Base-by-base conservation (phyloP, 768 basidiomycete species). In the Termitomyces sp. region DNA sequence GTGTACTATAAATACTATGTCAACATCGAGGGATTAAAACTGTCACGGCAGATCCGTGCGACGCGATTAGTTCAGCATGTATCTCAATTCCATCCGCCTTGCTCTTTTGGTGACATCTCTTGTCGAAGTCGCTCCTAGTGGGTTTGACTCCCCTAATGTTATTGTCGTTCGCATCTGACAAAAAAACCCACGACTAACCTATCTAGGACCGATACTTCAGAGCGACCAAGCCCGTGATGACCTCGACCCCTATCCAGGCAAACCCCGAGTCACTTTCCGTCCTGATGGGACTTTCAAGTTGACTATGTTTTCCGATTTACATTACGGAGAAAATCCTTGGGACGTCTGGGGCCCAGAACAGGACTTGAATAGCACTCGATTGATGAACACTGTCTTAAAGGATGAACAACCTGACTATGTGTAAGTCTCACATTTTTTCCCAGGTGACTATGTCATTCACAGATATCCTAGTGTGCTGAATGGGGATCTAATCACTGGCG, bases 311-410 rank as follows among this genome's bases (percentile, higher is more conserved):
- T 88, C 87, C 7, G 90, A 92, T 66, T 71, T 91, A 36, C 89
- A 91, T 68, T 90, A 81, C 62, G 89, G 90, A 32, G 89, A 91
- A 72, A 86, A 89, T 65, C 86, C 88, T 8, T 87, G 85, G 83
- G 85, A 86, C 57, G 70, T 62, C 8, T 87, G 86, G 84, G 88
- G 89, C 0, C 84, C 85, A 20, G 74, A 80, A 64, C 87, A 91
- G 65, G 90, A 92, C 62, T 70, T 74, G 31, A 86, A 88, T 47
- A 90, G 86, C 61, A 79, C 78, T 10, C 73, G 73, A 5, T 68
- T 92, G 60, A 88, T 89, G 83, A 76, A 80, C 25, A 73, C 65
- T 2, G 77, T 91, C 20, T 68, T 92, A 32, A 69, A 72, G 3
- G 72, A 81, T 52, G 89, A 91, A 71, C 73, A 75, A 34, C 89